Evolutionary conservation across 108 stramenopile genomes (phyloP), one percentile per base, ranked within the genome.

Genomic region (Cylindrotheca closterium): DNA sequence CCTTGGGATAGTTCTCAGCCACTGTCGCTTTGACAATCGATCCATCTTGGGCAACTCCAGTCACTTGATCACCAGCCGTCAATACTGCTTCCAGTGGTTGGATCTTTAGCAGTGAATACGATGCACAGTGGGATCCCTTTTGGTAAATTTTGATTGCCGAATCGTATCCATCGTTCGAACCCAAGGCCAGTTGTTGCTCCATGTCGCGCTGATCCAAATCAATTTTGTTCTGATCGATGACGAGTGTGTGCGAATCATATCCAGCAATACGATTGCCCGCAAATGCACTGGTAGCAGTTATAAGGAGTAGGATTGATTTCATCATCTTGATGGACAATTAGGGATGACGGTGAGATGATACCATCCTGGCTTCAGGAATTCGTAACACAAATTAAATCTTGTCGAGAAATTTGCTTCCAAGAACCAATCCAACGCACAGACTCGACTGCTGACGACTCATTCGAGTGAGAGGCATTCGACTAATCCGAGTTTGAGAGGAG

Each of bases 141-240:
- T 55, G 21, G 62, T 88, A 93, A 54, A 90, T 74, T 5, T 49
- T 23, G 10, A 51, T 47, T 24, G 92, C 88, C 29, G 25, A 12
- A 3, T 45, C 68, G 48, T 75, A 85, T 21, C 55, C 12, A 24
- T 51, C 24, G 3, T 55, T 58, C 47, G 71, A 70, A 27, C 59
- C 71, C 4, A 69, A 52, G 19, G 64, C 62, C 24, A 78, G 29
- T 23, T 71, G 73, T 21, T 47, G 5, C n/a, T 75, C 60, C 3
- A 75, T 75, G 3, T 63, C 79, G 4, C 21, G 30, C 65, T 86
- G 82, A 65, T 92, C 91, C 46, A 83, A 58, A 70, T 87, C 88
- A 47, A 92, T 71, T 15, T 42, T 42, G 37, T 15, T 42, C 15
- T 42, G 10, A 42, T 42, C 37, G 15, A 42, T 42, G 10, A 42